Conservation (phyloP, 179 eudicot species). For the Gypsophila paniculata region DNA sequence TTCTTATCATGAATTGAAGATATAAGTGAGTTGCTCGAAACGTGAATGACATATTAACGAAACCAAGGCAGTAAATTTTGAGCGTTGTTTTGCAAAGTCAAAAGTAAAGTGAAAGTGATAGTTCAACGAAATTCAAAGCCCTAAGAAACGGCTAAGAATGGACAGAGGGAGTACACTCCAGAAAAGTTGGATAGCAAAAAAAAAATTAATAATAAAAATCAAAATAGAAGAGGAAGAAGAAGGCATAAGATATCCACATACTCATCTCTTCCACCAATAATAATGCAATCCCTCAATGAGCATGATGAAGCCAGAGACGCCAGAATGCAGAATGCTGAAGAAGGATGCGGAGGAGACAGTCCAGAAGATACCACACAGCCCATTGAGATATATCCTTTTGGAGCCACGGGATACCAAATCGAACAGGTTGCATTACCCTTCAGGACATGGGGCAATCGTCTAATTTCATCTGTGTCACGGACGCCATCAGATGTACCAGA, state of each 20-base stretch:
- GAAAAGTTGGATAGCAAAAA: no score
- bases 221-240: no score
- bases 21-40: no score
- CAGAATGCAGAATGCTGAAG: conserved; percentile 76
- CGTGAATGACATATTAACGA: no score
- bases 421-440: conserved; percentile 44
- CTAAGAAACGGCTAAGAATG: neutral
- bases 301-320: conserved; percentile 80
- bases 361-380: conserved; percentile 95
- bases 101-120: neutral
- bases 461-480: conserved; percentile 27
- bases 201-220: no score
- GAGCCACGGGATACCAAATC: conserved; percentile 95
- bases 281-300: conserved; percentile 75
- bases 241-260: conserved; percentile 35
- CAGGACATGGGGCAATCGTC: conserved; percentile 12
- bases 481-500: conserved; percentile 27
- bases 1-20: no score
- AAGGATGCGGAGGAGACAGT: conserved; percentile 55
- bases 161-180: neutral
- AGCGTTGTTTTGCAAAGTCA: neutral
- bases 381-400: conserved; percentile 81
- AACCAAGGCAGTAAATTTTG: neutral
- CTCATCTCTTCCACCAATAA: conserved; percentile 43
- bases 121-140: neutral